Percentiles rank a stretch among this genome's conserved stretches.
Conservation (phyloP, 139 green algal species). For the Trebouxia sp. region DNA sequence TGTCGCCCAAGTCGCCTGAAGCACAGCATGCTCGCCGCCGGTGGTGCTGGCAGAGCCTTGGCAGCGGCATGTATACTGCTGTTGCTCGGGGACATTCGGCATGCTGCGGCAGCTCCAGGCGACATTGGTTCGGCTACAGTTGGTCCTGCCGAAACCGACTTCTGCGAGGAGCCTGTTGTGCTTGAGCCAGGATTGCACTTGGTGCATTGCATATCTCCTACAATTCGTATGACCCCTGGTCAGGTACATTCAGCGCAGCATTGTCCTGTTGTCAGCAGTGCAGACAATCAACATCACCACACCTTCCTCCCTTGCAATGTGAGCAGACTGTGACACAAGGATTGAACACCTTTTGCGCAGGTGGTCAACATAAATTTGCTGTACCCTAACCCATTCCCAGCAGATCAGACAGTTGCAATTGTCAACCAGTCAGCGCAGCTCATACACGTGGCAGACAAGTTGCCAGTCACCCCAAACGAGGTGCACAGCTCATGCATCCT, state of each 20-base stretch:
- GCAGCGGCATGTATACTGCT: neutral
- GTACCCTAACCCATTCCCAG: constrained; percentile 22
- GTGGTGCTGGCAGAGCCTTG: neutral
- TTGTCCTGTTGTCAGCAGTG: too few species aligned
- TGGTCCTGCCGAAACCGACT: neutral
- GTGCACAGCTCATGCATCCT: neutral
- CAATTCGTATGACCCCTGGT: constrained; percentile 10
- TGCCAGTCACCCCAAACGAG: constrained; percentile 14
- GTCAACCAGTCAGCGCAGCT: constrained; percentile 27
- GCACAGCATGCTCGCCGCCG: constrained; percentile 24
- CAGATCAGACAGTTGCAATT: constrained; percentile 14
- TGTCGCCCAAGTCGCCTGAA: neutral
- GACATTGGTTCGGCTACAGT: neutral
- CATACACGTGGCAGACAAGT: neutral
- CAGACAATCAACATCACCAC: too few species aligned
- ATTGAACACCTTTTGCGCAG: neutral
- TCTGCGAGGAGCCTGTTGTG: neutral
- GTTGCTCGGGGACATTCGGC: neutral
- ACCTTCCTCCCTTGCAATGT: too few species aligned
- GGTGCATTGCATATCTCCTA: neutral
- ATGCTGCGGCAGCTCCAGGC: neutral
- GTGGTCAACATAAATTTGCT: constrained; percentile 28
- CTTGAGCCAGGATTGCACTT: neutral
- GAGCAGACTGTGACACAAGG: too few species aligned
- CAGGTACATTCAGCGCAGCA: too few species aligned